Evolutionary conservation across 495 filamentous ascomycete genomes (phyloP), one percentile per base, ranked within the genome.

Genomic region (Podospora pseudocomata): DNA sequence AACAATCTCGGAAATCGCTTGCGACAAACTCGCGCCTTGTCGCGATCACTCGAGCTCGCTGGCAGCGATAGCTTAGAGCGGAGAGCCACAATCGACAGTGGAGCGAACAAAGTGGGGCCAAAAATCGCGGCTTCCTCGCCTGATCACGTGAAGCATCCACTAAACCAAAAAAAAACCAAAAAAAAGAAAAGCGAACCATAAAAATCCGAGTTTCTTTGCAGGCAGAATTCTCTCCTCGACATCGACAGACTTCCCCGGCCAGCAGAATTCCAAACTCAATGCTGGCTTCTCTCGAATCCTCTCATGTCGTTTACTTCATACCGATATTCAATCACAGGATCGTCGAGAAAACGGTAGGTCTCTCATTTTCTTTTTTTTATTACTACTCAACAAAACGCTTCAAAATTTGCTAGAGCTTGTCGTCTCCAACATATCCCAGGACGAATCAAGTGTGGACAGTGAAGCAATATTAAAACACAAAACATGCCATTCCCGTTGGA

Each of bases 351-450:
- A 6, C 55, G 55, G 55, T 58, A 58, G 55, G 55, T 20, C 55
- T 20, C 13, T 18, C 54, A 9, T 56, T 56, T 60, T 61, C 26
- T 16, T 28, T 61, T 32, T 61, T 2, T 61, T 27, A 13, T 28
- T 5, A n/a, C 11, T 49, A 28, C 1, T 23, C n/a, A 15, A 20
- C 2, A 16, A 65, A 55, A 39, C 63, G 57, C 81, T 82, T 83
- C 80, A 71, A 77, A 76, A 72, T 77, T 77, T 82, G 82, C 82
- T 84, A 84, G 82, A 84, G 80, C 82, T 81, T 83, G 81, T 73
- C 82, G 80, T 70, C 76, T 76, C 68, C 74, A 75, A 71, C 69
- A 67, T 66, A 70, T 70, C 69, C 74, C 69, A 84, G 78, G 78
- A 77, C 81, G 81, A 53, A 63, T 74, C 77, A 79, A 79, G 82